Evolutionary conservation across 106 monocot genomes (phyloP).

Genomic region (Phalaenopsis equestris): DNA sequence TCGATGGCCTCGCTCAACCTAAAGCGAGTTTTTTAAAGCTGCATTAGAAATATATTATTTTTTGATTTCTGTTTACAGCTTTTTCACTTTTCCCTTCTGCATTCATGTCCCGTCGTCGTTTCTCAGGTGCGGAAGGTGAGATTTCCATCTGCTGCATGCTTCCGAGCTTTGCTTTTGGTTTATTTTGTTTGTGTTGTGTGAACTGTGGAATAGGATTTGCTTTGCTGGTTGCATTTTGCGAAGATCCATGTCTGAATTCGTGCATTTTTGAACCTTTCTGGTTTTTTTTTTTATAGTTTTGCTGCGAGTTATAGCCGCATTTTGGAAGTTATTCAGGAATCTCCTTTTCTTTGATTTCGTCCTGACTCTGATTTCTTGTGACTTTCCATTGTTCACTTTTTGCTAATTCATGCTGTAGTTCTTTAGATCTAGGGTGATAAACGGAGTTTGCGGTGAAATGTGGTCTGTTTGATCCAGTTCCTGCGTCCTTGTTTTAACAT

Average conservation of each 20-base stretch:
- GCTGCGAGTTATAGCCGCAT: neutral
- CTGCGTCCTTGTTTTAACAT: neutral
- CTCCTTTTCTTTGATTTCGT: neutral
- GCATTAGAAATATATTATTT: neutral
- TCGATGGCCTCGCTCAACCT: neutral
- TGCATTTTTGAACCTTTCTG: neutral
- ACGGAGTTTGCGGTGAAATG: neutral
- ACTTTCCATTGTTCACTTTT: neutral
- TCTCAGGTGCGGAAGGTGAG: neutral
- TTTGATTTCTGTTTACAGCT: neutral
- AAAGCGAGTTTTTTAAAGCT: constrained; percentile 2
- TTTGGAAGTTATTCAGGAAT: neutral
- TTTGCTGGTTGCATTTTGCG: neutral
- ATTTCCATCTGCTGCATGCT: neutral
- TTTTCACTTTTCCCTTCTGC: neutral
- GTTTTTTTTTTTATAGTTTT: neutral
- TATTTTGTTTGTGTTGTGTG: neutral
- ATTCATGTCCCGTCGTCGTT: neutral
- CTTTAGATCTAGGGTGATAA: neutral
- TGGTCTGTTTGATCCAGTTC: neutral
- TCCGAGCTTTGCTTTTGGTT: neutral
- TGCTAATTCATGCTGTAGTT: neutral
- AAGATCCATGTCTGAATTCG: constrained; percentile 1
- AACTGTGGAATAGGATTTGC: neutral
- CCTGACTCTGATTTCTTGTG: neutral